Evolutionary conservation across 805 yeast species (phyloP), one percentile per base, ranked within the genome.

Genomic region (Diddensiella santjacobensis): DNA sequence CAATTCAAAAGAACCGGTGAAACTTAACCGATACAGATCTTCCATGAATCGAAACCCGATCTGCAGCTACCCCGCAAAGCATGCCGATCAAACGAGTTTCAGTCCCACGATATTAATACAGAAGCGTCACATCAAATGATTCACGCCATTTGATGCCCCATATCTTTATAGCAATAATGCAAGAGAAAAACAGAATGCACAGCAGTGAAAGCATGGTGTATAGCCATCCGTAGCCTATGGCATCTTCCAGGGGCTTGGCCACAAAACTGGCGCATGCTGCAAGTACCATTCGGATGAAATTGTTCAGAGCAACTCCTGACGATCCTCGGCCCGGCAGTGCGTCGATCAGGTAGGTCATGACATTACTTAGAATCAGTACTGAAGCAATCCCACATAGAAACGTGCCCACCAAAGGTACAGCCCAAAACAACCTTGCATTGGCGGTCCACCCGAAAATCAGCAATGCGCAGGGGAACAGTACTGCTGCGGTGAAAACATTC

Each of bases 261-360:
- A 82, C 72, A 62, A 87, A 88, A 1, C 89, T 80, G 8, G 87
- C 90, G 1, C 74, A 71, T 0, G 95, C 87, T 0, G 95, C 95
- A 50, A 84, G 68, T 1, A 79, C 68, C 72, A 81, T 84, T 57
- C 96, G 73, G 17, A 83, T 71, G 48, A 87, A 73, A 60, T 87
- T 88, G 59, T 85, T 87, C 44, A 88, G 64, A 0, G 96, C 95
- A 42, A 87, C 86, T 0, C 95, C 96, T 0, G 95, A 84, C 11
- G 96, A 90, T 37, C 96, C 95, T 58, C 82, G 75, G 0, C 95
- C 95, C 0, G 96, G 96, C 40, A 88, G 71, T 1, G 88, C 79
- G 60, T 87, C 96, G 1, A 87, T 89, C 48, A 87, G 68, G 59
- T 87, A 88, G 0, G 96, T 87, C 2, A 83, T 78, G 0, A 88